Evolutionary conservation across 2,329 filamentous ascomycete genomes (phyloP).

Genomic region (Aspergillus fumigatus): DNA sequence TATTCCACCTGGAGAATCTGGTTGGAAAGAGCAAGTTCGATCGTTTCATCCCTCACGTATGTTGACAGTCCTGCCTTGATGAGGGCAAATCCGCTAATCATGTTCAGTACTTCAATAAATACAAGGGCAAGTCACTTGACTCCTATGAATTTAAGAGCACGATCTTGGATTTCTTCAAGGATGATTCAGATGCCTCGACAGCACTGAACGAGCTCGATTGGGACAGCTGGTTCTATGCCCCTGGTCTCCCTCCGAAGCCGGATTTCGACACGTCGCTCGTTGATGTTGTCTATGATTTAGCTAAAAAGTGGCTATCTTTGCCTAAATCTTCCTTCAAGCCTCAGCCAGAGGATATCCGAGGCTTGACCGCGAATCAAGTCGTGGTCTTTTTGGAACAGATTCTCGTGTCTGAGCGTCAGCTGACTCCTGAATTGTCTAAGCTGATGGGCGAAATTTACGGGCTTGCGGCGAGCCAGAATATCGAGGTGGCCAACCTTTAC

Average conservation of each 20-base stretch:
- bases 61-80: slow-evolving; percentile 5
- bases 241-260: slow-evolving; percentile 85
- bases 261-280: slow-evolving; percentile 85
- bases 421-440: slow-evolving; percentile 63
- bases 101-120: slow-evolving; percentile 71
- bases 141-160: slow-evolving; percentile 92
- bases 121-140: slow-evolving; percentile 80
- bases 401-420: slow-evolving; percentile 60
- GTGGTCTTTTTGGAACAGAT: slow-evolving; percentile 85
- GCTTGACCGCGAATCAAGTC: slow-evolving; percentile 79
- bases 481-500: slow-evolving; percentile 79
- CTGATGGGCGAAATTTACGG: slow-evolving; percentile 71
- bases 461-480: slow-evolving; percentile 71
- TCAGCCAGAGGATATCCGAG: slow-evolving; percentile 61
- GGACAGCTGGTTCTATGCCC: slow-evolving; percentile 83
- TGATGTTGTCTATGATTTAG: slow-evolving; percentile 77
- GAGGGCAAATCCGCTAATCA: slow-evolving; percentile 3
- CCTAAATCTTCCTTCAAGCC: slow-evolving; percentile 53
- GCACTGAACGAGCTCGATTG: slow-evolving; percentile 74
- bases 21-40: slow-evolving; percentile 85
- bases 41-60: slow-evolving; percentile 79
- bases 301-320: slow-evolving; percentile 70
- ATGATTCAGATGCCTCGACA: slow-evolving; percentile 57
- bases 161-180: slow-evolving; percentile 76
- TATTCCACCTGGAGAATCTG: slow-evolving; percentile 84